Evolutionary conservation across 352 stramenopile genomes (phyloP), one percentile per base, ranked within the genome.

Genomic region (Globisporangium echinulatum): DNA sequence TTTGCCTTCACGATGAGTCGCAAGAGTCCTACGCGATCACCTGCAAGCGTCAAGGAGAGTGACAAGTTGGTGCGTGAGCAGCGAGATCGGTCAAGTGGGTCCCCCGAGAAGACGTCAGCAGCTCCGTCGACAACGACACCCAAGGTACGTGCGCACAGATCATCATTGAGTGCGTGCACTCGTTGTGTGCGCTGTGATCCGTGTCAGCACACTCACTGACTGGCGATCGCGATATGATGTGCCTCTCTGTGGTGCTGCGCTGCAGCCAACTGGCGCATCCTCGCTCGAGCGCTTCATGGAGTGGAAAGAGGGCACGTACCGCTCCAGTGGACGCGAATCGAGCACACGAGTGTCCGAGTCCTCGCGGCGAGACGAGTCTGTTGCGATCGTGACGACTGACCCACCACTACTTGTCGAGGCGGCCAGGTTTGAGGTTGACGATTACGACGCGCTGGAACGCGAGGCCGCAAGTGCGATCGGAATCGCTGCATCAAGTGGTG

Each of bases 241-340:
- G 25, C 19, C 19, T 33, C 25, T 33, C 25, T 33, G 25, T 33
- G 25, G 25, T 33, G 25, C 25, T 33, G 25, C 25, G 25, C 36
- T 9, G 7, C n/a, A 6, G 2, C 15, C 60, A 54, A 44, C 53
- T 39, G 37, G 49, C 7, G 8, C 53, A n/a, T 14, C 53, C 7
- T 57, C 59, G 0, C 33, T 52, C 3, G 59, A 33, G 25, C 54
- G 54, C 0, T 53, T 65, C 11, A 56, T 65, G 53, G 59, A 65
- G 46, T 56, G 53, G 59, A 43, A 50, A 33, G 55, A 54, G 19
- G 59, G 39, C 33, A 61, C 53, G 0, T 61, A 37, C 47, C 38
- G 59, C 5, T 65, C 59, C 17, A 65, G 53, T 9, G 59, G 54
- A 4, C 48, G 59, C 25, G 59, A 61, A 7, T 52, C 59, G 17